A percentile compares a stretch with the other conserved stretches of the same genome.
phyloP scores from a whole-genome alignment of 2,329 filamentous ascomycete species.

The Colletotrichum sp. region DNA sequence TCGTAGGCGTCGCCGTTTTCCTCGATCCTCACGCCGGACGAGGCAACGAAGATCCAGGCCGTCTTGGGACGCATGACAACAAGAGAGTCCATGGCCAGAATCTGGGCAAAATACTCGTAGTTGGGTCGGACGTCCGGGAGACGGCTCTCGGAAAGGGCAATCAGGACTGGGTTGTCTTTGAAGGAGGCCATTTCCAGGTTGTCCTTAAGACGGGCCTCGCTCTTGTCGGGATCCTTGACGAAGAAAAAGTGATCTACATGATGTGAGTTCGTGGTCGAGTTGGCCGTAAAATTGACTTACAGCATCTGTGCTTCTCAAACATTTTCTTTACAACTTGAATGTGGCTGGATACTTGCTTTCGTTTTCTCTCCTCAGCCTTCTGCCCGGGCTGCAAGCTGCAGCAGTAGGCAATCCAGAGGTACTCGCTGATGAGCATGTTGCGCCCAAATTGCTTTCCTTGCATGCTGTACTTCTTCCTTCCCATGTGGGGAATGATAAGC shows the following conservation, averaged over 20 bases:
- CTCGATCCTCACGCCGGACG: conserved; percentile 54
- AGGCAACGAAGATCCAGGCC: conserved; percentile 65
- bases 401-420: conserved; percentile 63
- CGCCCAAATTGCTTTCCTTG: conserved; percentile 68
- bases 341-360: conserved; percentile 74
- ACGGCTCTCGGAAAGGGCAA: conserved; percentile 61
- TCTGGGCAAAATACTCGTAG: conserved; percentile 65
- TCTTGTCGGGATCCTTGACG: conserved; percentile 56
- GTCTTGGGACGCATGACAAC: conserved; percentile 62
- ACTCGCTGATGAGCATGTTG: conserved; percentile 74
- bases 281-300: conserved; percentile 46
- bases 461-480: conserved; percentile 70
- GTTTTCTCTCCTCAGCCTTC: conserved; percentile 52
- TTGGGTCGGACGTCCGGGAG: conserved; percentile 65
- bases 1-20: conserved; percentile 47
- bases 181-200: conserved; percentile 57
- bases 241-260: conserved; percentile 65
- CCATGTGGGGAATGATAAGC: conserved; percentile 69
- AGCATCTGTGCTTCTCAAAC: conserved; percentile 66
- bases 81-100: conserved; percentile 57
- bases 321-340: conserved; percentile 75
- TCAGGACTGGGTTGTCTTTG: conserved; percentile 69
- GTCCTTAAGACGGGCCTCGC: conserved; percentile 53
- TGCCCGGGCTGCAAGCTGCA: conserved; percentile 49
- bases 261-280: background rate